Evolutionary conservation across 2,329 filamentous ascomycete genomes (phyloP).

Genomic region (Monosporascus ibericus): DNA sequence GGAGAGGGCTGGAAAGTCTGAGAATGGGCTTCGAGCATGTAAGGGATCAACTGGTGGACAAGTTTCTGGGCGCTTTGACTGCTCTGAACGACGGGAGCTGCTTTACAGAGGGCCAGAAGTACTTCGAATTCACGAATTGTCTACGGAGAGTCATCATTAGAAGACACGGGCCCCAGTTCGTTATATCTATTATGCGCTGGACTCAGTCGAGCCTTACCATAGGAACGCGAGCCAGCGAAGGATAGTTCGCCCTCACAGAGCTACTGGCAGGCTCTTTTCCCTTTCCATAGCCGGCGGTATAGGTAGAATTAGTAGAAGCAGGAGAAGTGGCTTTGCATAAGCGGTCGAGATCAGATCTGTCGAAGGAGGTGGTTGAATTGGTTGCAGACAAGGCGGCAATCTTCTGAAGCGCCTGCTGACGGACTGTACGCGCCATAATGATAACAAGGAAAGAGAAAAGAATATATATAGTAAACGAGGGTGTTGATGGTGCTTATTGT

Average conservation of each 20-base stretch:
- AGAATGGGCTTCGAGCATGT: constrained; percentile 76
- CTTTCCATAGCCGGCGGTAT: constrained; percentile 32
- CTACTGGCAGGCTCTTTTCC: constrained; percentile 43
- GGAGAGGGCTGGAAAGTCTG: constrained; percentile 76
- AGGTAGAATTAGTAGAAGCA: background rate
- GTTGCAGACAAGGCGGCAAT: constrained; percentile 58
- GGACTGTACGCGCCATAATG: constrained; percentile 48
- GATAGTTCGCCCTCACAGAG: constrained; percentile 31
- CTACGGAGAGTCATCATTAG: constrained; percentile 37
- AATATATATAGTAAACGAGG: constrained; percentile 11
- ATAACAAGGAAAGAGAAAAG: constrained; percentile 6
- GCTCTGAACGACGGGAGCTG: constrained; percentile 68
- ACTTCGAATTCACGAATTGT: constrained; percentile 88
- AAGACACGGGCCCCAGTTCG: background rate
- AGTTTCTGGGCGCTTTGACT: constrained; percentile 71
- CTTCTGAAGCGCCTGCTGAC: constrained; percentile 58
- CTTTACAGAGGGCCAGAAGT: constrained; percentile 83
- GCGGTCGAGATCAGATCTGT: constrained; percentile 57
- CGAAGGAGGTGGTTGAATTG: constrained; percentile 46
- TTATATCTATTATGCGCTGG: background rate
- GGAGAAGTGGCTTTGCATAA: constrained; percentile 49
- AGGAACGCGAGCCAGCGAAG: constrained; percentile 46
- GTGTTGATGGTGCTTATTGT: constrained; percentile 1
- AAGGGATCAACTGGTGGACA: constrained; percentile 71
- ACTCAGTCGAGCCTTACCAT: constrained; percentile 43